Evolutionary conservation across 495 filamentous ascomycete species (phyloP), one percentile per base, ranked within the genome.

Genomic region (Lichenothelia convexa): DNA sequence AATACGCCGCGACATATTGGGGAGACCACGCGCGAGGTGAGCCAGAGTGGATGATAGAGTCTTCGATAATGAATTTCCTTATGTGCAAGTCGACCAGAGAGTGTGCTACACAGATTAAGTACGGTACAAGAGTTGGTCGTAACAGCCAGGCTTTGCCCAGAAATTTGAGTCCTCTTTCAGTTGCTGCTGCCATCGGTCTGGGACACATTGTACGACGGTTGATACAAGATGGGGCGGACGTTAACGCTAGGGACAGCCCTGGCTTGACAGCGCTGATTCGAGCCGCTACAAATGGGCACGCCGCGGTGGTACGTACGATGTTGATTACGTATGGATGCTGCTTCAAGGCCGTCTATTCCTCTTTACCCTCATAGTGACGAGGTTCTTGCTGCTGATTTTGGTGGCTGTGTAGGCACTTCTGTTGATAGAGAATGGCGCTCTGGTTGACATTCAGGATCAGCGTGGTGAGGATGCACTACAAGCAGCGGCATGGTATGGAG

Each of bases 1-100:
- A 54, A 7, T 71, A 70, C 38, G 56, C 61, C 0, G 42, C 56
- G n/a, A 19, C 24, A 12, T 41, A 64, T 35, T 70, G 63, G 67
- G 65, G 58, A 1, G 6, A 58, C 35, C 59, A 67, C 53, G 54
- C 55, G 39, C 40, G 44, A 21, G n/a, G n/a, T n/a, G n/a, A n/a
- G n/a, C n/a, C n/a, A 13, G 5, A 38, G 41, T 26, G 29, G 5
- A 48, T 53, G 38, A 46, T 12, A 21, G 42, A 9, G 43, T 44
- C 23, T 47, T 12, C 38, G 33, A 40, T 3, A 21, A n/a, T 31
- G 42, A 21, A n/a, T 36, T 18, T 26, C 24, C 30, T 18, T 32
- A 44, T 34, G 17, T 36, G 11, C 20, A 15, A 11, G 12, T 31
- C 16, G 32, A 6, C 11, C 22, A 32, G 3, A 35, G 35, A 29